Evolutionary conservation across 305 asterid species (phyloP).

Genomic region (Solanum hybrid): DNA sequence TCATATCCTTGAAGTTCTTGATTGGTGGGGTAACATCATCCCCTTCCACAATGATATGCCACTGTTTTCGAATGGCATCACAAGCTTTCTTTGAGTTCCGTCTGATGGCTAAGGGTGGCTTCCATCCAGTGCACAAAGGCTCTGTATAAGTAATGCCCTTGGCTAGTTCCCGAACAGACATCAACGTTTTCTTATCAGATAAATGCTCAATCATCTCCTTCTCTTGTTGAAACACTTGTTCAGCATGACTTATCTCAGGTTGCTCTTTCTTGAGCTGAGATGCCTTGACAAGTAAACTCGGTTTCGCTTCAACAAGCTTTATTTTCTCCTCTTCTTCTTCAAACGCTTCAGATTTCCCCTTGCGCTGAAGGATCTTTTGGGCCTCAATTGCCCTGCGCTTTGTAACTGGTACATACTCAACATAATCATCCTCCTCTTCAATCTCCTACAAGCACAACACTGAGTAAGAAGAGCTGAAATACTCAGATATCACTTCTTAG

Average conservation of each 20-base stretch:
- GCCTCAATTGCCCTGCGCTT: constrained; percentile 67
- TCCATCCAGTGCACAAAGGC: constrained; percentile 71
- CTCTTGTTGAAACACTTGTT: constrained; percentile 61
- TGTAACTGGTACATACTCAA: constrained; percentile 64
- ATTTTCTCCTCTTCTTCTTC: constrained; percentile 62
- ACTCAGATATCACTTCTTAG: not conserved
- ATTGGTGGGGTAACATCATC: constrained; percentile 76
- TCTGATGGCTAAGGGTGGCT: constrained; percentile 63
- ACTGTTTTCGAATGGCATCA: constrained; percentile 60
- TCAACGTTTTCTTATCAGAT: constrained; percentile 63
- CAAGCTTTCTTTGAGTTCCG: constrained; percentile 57
- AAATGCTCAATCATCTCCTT: constrained; percentile 78
- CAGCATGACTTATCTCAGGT: constrained; percentile 65
- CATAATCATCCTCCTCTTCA: constrained; percentile 59
- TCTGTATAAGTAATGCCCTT: constrained; percentile 73
- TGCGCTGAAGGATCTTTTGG: constrained; percentile 62
- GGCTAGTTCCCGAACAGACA: constrained; percentile 79
- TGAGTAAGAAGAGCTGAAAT: not conserved
- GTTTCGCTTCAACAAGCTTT: constrained; percentile 57
- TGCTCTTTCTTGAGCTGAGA: constrained; percentile 73
- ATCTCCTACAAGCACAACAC: constrained; percentile 22
- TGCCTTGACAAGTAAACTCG: constrained; percentile 64
- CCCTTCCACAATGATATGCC: constrained; percentile 80
- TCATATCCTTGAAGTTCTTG: constrained; percentile 69
- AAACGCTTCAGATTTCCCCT: constrained; percentile 39